Conservation (phyloP, 768 basidiomycete species). For the Serendipita vermifera region DNA sequence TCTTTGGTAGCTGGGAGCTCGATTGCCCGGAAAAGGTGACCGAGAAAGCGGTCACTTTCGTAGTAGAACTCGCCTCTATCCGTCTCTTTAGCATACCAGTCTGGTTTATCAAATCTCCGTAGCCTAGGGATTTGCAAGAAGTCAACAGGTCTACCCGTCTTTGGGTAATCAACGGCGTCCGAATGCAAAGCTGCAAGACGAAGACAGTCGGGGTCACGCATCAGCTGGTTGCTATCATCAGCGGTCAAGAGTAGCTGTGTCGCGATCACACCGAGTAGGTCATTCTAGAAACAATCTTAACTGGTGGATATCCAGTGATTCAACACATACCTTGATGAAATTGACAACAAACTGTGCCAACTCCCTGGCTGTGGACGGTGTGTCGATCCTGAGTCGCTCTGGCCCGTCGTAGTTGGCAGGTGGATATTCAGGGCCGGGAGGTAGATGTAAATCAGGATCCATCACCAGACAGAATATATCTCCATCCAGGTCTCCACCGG, state of each 20-base stretch:
- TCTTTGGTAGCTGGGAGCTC: constrained; percentile 24
- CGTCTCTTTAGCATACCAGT: constrained; percentile 56
- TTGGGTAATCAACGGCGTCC: constrained; percentile 15
- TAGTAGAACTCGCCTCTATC: constrained; percentile 43
- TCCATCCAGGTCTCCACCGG: constrained; percentile 60
- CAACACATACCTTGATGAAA: constrained; percentile 16
- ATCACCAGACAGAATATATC: constrained; percentile 44
- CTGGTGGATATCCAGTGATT: not conserved
- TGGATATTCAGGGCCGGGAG: too few relatives aligned
- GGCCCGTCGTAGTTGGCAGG: not conserved
- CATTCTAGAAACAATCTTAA: constrained; percentile 1
- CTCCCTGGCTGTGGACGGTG: constrained; percentile 13
- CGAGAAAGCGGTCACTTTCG: constrained; percentile 54
- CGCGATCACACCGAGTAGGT: constrained; percentile 15
- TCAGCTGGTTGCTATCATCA: constrained; percentile 7
- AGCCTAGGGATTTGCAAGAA: constrained; percentile 7
- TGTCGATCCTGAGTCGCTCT: constrained; percentile 1
- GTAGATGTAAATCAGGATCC: not conserved
- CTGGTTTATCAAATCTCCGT: constrained; percentile 44
- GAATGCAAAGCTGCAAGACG: constrained; percentile 17
- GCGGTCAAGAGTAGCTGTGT: constrained; percentile 16
- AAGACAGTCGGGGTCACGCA: constrained; percentile 13
- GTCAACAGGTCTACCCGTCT: constrained; percentile 12
- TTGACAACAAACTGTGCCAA: constrained; percentile 16
- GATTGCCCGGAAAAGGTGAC: constrained; percentile 55